These are phyloP conservation scores for Emmonsiellopsis sp. DNA, from an alignment of 2,329 filamentous ascomycete species.

Conservation along the genomic window DNA sequence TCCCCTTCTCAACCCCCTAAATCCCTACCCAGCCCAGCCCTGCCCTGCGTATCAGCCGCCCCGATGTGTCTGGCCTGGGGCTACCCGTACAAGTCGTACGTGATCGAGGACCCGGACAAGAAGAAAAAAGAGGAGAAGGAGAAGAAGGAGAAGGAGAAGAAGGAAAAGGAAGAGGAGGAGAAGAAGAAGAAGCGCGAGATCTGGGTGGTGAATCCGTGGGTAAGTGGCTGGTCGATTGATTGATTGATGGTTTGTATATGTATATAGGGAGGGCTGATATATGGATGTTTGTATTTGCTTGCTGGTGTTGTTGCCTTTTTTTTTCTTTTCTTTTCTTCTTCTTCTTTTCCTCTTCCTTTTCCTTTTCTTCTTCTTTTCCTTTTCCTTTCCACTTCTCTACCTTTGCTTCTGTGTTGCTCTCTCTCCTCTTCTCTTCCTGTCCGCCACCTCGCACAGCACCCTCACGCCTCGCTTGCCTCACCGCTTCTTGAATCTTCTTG, in stretches of 20 bases:
- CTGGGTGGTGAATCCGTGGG: neutral
- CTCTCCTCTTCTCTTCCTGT: no score
- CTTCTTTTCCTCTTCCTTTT: neutral
- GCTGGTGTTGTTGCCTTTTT: neutral
- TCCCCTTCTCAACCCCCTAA: neutral
- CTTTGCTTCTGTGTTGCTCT: neutral
- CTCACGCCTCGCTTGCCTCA: no score
- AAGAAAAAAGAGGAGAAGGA: conserved; percentile 7
- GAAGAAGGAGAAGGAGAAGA: conserved; percentile 6
- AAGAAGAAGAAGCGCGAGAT: conserved; percentile 3
- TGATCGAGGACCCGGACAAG: conserved; percentile 12
- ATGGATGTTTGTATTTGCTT: neutral
- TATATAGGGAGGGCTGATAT: neutral
- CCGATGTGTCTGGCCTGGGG: conserved; percentile 9
- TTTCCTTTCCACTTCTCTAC: neutral
- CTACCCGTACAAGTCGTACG: conserved; percentile 9
- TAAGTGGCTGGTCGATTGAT: neutral
- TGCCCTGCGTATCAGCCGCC: neutral
- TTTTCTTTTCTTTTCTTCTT: neutral
- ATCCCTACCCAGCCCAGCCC: neutral
- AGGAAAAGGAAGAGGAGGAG: neutral
- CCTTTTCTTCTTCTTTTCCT: neutral
- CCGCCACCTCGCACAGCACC: no score
- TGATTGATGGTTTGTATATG: neutral
- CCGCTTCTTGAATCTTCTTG: no score